A percentile compares a stretch with the other conserved stretches of the same genome.
Evolutionary conservation across 768 basidiomycete genomes (phyloP).

Genomic region (Boletellus ananas): DNA sequence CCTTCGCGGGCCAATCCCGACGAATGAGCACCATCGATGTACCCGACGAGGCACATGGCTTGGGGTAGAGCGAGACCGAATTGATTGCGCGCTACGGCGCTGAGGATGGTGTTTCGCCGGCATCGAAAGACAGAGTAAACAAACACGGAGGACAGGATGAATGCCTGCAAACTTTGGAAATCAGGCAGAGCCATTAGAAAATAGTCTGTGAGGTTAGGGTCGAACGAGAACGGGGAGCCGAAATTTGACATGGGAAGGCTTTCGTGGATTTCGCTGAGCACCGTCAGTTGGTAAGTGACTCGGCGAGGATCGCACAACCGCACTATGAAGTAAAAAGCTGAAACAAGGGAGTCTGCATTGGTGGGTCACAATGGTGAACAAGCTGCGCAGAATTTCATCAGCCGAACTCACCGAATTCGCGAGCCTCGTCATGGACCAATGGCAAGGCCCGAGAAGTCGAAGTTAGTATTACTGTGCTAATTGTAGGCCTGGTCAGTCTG

Average conservation of each 20-base stretch:
- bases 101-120: slow-evolving; percentile 30
- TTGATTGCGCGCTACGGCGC: slow-evolving; percentile 28
- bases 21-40: slow-evolving; percentile 1
- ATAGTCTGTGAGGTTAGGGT: slow-evolving; percentile 32
- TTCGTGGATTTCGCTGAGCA: background rate
- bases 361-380: too few species aligned
- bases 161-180: slow-evolving; percentile 25
- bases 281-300: background rate
- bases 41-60: slow-evolving; percentile 27
- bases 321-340: too few species aligned
- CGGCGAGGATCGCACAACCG: too few species aligned
- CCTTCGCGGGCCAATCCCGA: slow-evolving; percentile 7
- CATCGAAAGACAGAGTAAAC: slow-evolving; percentile 28
- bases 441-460: too few species aligned
- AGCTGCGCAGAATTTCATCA: too few species aligned
- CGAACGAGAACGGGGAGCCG: background rate
- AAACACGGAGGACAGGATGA: slow-evolving; percentile 29
- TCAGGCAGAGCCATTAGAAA: slow-evolving; percentile 28
- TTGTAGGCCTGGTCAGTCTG: too few species aligned
- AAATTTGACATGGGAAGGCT: slow-evolving; percentile 1
- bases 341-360: too few species aligned
- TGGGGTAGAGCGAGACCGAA: slow-evolving; percentile 31
- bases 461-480: too few species aligned
- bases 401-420: too few species aligned
- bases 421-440: too few species aligned